Evolutionary conservation across 2,329 filamentous ascomycete genomes (phyloP).

Genomic region (Fusarium fujikuroi): DNA sequence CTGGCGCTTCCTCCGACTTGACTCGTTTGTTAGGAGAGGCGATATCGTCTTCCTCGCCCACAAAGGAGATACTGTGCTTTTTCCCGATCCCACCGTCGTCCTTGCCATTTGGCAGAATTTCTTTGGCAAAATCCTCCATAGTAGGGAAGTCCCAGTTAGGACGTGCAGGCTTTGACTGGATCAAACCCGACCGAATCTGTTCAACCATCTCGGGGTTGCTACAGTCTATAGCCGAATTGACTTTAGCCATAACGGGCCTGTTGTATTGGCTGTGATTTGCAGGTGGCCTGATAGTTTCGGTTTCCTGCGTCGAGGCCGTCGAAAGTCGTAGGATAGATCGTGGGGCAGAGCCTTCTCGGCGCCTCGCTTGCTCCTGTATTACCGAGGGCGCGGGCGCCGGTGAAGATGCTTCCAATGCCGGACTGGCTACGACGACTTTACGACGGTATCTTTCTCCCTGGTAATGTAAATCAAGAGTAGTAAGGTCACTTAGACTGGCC

Average conservation of each 20-base stretch:
- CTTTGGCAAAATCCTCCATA: constrained; percentile 43
- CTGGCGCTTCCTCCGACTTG: constrained; percentile 19
- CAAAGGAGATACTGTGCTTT: neutral
- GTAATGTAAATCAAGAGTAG: neutral
- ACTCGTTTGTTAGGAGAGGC: constrained; percentile 17
- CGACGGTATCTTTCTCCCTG: constrained; percentile 34
- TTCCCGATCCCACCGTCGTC: neutral
- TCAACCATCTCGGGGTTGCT: constrained; percentile 40
- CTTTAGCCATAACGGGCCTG: constrained; percentile 31
- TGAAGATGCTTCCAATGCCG: constrained; percentile 32
- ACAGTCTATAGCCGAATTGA: neutral
- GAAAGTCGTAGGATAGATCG: constrained; percentile 51
- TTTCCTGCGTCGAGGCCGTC: constrained; percentile 16
- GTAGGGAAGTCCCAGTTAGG: constrained; percentile 36
- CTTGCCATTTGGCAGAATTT: constrained; percentile 2
- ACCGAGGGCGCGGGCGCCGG: constrained; percentile 47
- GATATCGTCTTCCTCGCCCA: neutral
- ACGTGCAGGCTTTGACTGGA: constrained; percentile 15
- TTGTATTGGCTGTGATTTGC: constrained; percentile 41
- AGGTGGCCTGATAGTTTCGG: neutral
- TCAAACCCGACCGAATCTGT: constrained; percentile 44
- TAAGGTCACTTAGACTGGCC: neutral
- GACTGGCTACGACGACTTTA: constrained; percentile 50
- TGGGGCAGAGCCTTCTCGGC: constrained; percentile 46
- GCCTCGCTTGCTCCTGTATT: constrained; percentile 50